Evolutionary conservation across 768 basidiomycete genomes (phyloP).

Genomic region (Chalciporus chontae): DNA sequence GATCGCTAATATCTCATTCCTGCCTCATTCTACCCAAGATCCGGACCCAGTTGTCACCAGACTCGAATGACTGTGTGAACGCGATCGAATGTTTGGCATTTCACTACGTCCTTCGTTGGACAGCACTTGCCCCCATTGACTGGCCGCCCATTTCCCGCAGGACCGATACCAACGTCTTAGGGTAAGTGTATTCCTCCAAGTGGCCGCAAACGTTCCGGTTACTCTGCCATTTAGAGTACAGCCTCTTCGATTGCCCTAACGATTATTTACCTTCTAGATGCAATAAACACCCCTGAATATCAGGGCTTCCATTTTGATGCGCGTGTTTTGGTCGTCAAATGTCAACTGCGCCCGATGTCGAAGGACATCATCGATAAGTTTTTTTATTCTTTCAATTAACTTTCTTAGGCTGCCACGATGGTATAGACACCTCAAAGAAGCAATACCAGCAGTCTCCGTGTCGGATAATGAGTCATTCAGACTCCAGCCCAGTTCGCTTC

Average conservation of each 20-base stretch:
- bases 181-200: conserved; percentile 4
- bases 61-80: conserved; percentile 26
- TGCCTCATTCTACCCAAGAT: conserved; percentile 31
- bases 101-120: conserved; percentile 8
- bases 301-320: conserved; percentile 35
- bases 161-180: conserved; percentile 10
- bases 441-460: background rate
- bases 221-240: conserved; percentile 14
- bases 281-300: conserved; percentile 25
- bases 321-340: conserved; percentile 33
- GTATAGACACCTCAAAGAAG: conserved; percentile 12
- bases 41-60: conserved; percentile 16
- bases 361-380: conserved; percentile 13
- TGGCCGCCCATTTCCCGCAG: conserved; percentile 1
- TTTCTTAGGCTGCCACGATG: conserved; percentile 7
- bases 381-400: conserved; percentile 14
- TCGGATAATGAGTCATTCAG: conserved; percentile 4
- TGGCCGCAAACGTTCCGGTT: conserved; percentile 15
- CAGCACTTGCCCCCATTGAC: conserved; percentile 14
- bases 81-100: background rate
- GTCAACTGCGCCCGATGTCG: conserved; percentile 28
- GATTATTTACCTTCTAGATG: conserved; percentile 17
- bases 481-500: conserved; percentile 8
- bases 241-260: conserved; percentile 21
- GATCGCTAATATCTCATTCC: conserved; percentile 22